Conservation (phyloP, 2,329 filamentous ascomycete species). For the Parastagonospora avenae region DNA sequence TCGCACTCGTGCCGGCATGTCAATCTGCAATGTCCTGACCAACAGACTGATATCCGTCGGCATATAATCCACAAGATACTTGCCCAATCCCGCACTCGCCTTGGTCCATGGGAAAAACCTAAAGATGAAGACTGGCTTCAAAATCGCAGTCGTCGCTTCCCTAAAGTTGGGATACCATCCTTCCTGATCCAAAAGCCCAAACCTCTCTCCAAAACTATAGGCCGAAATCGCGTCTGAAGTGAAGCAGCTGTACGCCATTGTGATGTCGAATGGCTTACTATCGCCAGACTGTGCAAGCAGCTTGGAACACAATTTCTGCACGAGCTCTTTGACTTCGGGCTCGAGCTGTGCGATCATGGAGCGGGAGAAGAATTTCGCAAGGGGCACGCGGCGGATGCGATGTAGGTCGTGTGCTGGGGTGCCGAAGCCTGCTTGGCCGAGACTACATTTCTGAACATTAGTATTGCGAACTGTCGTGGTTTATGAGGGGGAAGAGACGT, state of each 20-base stretch:
- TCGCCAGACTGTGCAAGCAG: constrained; percentile 25
- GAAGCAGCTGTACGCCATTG: constrained; percentile 35
- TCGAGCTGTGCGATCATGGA: constrained; percentile 30
- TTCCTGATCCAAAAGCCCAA: constrained; percentile 30
- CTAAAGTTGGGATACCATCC: constrained; percentile 35
- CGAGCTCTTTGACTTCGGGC: constrained; percentile 23
- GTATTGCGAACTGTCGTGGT: background rate
- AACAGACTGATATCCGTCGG: constrained; percentile 24
- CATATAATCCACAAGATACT: constrained; percentile 23
- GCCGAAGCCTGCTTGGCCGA: constrained; percentile 28
- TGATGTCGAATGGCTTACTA: constrained; percentile 23
- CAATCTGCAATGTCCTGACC: constrained; percentile 32
- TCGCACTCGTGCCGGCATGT: constrained; percentile 26
- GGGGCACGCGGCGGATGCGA: constrained; percentile 33
- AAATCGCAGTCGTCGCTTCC: constrained; percentile 21
- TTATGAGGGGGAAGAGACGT: constrained; percentile 1
- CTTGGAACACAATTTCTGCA: constrained; percentile 32
- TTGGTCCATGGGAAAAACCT: constrained; percentile 32
- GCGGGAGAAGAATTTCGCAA: constrained; percentile 46
- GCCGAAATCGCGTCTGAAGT: constrained; percentile 29
- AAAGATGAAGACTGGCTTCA: constrained; percentile 29
- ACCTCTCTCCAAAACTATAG: constrained; percentile 30
- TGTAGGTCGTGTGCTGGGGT: constrained; percentile 39
- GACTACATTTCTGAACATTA: constrained; percentile 5
- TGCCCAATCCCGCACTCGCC: constrained; percentile 21